Conservation (phyloP, 148 eudicot genomes). For the Oxyria digyna region DNA sequence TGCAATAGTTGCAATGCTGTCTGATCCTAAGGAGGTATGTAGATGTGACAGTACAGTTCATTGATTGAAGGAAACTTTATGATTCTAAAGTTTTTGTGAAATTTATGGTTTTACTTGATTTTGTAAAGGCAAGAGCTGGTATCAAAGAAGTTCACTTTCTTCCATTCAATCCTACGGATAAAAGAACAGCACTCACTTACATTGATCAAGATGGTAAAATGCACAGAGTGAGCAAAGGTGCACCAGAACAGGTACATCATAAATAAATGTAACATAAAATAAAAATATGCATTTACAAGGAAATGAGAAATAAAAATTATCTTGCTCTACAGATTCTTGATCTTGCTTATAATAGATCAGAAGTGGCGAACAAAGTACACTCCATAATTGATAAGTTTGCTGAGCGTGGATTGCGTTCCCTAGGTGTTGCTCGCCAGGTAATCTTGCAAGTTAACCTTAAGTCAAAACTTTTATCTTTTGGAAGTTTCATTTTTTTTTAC, state of each 20-base stretch:
- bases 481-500: background rate
- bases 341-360: background rate
- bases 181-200: constrained; percentile 49
- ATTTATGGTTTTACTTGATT: background rate
- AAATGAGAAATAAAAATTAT: background rate
- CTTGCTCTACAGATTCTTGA: constrained; percentile 9
- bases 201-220: constrained; percentile 33
- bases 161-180: constrained; percentile 46
- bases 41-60: background rate
- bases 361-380: constrained; percentile 9
- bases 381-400: constrained; percentile 10
- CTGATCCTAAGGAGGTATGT: constrained; percentile 43
- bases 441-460: background rate
- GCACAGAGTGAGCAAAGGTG: constrained; percentile 54
- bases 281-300: no score
- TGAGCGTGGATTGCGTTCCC: constrained; percentile 13
- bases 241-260: constrained; percentile 34
- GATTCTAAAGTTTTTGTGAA: background rate
- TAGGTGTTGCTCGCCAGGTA: constrained; percentile 11
- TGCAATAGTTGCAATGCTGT: constrained; percentile 44
- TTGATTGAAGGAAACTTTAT: background rate
- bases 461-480: background rate
- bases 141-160: constrained; percentile 50
- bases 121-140: constrained; percentile 38
- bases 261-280: no score